phyloP scores from a whole-genome alignment of 2,329 filamentous ascomycete genomes.

The Fusarium cicatricum region DNA sequence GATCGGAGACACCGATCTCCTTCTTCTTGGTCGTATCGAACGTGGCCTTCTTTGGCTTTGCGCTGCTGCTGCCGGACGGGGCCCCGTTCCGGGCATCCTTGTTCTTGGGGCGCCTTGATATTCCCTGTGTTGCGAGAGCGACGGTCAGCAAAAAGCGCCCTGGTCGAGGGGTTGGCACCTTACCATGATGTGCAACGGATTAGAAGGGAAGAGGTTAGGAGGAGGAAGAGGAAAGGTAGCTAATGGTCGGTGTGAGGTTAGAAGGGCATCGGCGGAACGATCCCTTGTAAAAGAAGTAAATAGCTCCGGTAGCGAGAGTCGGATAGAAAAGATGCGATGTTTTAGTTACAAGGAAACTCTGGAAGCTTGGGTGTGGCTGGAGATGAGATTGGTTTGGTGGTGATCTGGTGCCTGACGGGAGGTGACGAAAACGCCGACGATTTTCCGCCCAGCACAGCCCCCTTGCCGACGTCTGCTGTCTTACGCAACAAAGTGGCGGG shows the following conservation, averaged over 20 bases:
- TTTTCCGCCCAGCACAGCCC: conserved; percentile 48
- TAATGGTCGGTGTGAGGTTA: conserved; percentile 27
- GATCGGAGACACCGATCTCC: conserved; percentile 97
- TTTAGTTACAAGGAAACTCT: conserved; percentile 34
- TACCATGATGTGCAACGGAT: conserved; percentile 46
- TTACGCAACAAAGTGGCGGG: conserved; percentile 38
- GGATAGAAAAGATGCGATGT: conserved; percentile 33
- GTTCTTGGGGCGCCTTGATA: conserved; percentile 53
- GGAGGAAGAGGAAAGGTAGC: conserved; percentile 26
- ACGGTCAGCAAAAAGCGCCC: conserved; percentile 23
- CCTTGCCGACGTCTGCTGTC: conserved; percentile 39
- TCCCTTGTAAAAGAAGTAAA: conserved; percentile 14
- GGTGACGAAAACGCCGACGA: conserved; percentile 48
- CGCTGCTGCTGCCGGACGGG: conserved; percentile 49
- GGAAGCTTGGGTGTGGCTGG: conserved; percentile 43
- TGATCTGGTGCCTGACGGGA: conserved; percentile 46
- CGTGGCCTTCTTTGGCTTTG: conserved; percentile 91
- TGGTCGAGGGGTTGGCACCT: conserved; percentile 31
- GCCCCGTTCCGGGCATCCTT: conserved; percentile 50
- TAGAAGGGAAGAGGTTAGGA: conserved; percentile 19
- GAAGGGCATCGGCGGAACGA: conserved; percentile 39
- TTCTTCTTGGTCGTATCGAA: conserved; percentile 99
- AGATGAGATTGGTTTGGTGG: conserved; percentile 38
- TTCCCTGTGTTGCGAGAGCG: conserved; percentile 43
- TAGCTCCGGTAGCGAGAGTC: conserved; percentile 16